These are phyloP conservation scores for Spathaspora girioi DNA, from an alignment of 805 yeast genomes.

Conservation along the genomic window DNA sequence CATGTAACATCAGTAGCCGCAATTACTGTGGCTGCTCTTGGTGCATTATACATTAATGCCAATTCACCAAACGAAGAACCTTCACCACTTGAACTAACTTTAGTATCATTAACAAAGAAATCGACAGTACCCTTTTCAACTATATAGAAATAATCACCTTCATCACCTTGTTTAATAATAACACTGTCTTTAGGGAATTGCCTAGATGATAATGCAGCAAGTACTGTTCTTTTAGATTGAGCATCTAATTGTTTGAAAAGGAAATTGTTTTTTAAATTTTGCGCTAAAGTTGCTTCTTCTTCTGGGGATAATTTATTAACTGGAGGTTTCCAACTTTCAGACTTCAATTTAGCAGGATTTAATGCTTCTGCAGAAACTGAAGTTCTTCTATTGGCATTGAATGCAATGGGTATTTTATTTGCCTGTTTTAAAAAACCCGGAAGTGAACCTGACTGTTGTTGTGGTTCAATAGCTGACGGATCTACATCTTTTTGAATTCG, in stretches of 20 bases:
- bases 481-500: slow-evolving; percentile 20
- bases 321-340: slow-evolving; percentile 73
- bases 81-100: slow-evolving; percentile 72
- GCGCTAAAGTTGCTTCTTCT: slow-evolving; percentile 66
- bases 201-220: slow-evolving; percentile 80
- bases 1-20: slow-evolving; percentile 67
- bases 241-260: slow-evolving; percentile 80
- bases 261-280: slow-evolving; percentile 75
- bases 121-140: slow-evolving; percentile 84
- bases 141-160: slow-evolving; percentile 88
- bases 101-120: slow-evolving; percentile 64
- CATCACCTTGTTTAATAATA: slow-evolving; percentile 88
- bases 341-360: slow-evolving; percentile 65
- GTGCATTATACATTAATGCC: slow-evolving; percentile 95
- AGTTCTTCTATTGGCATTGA: slow-evolving; percentile 80
- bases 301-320: slow-evolving; percentile 57
- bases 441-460: not conserved
- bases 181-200: slow-evolving; percentile 53
- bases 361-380: slow-evolving; percentile 88
- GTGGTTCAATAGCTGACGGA: slow-evolving; percentile 14
- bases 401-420: slow-evolving; percentile 47
- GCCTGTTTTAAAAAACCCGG: not conserved
- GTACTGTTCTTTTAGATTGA: slow-evolving; percentile 70
- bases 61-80: slow-evolving; percentile 95
- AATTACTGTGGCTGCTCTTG: slow-evolving; percentile 92